Evolutionary conservation across 805 yeast species (phyloP), one percentile per base, ranked within the genome.

Genomic region (Spathaspora passalidarum): DNA sequence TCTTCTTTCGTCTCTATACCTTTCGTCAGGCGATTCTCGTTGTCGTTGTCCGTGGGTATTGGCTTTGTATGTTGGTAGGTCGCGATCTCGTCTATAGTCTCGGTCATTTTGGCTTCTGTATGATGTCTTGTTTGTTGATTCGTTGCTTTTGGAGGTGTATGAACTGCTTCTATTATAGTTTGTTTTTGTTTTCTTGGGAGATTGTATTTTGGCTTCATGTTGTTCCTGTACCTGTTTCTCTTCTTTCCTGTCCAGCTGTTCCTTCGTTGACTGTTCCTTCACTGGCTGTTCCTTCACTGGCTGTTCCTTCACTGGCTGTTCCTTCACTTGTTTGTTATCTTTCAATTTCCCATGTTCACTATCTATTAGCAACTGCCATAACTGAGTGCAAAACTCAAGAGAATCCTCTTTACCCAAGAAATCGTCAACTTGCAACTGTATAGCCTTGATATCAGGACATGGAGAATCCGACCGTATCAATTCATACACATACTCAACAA

Each of bases 401-500:
- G 78, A 55, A 5, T 71, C 71, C 18, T 67, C 63, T 22, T 66
- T 73, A 1, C 71, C 70, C 17, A 79, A 56, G 50, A 78, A 78
- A n/a, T 75, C 78, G 32, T 53, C 48, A 60, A 78, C 50, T 44
- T 79, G 81, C 9, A 59, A 48, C 38, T 70, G 69, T 19, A 79
- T 65, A 9, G 61, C 63, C 23, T 62, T 60, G n/a, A 75, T 69
- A 44, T 69, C 66, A 0, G 77, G 73, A 8, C 40, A 19, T 14
- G 51, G 48, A 7, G 63, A 69, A 7, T 59, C 65, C 10, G 57
- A 60, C 3, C 53, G 46, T 19, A 79, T 55, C 38, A 79, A 56
- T 53, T 79, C 81, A 41, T 60, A 57, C 3, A 74, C 56, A 45
- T 75, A 78, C 34, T 73, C 80, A 2, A 66, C 61, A 5, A 74